These are phyloP conservation scores for Coniosporium apollinis DNA, from an alignment of 495 filamentous ascomycete genomes.

Conservation along the genomic window DNA sequence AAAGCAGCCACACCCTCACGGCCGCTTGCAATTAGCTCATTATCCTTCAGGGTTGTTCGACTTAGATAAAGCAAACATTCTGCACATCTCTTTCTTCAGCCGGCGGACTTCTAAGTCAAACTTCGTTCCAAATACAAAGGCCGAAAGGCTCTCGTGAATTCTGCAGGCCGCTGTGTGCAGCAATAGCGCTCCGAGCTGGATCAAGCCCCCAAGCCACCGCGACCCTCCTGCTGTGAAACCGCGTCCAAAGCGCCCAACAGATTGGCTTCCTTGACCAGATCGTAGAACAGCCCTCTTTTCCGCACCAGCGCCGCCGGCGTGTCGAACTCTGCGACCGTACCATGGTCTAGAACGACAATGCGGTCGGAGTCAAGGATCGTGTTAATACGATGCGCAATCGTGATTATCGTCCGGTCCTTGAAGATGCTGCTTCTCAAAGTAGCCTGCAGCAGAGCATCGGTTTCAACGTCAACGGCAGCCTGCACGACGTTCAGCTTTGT, in stretches of 20 bases:
- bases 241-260: constrained; percentile 9
- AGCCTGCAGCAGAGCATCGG: constrained; percentile 65
- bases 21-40: too few species aligned
- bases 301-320: constrained; percentile 22
- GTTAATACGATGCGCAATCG: constrained; percentile 94
- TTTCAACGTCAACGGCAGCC: constrained; percentile 91
- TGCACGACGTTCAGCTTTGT: too few species aligned
- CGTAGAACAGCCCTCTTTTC: constrained; percentile 24
- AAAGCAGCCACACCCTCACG: too few species aligned
- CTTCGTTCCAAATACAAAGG: too few species aligned
- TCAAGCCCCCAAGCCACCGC: too few species aligned
- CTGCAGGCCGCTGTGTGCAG: too few species aligned
- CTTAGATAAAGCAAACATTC: too few species aligned
- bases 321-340: constrained; percentile 31
- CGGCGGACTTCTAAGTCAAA: too few species aligned
- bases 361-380: constrained; percentile 88
- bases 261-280: constrained; percentile 24
- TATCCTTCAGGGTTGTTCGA: too few species aligned
- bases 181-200: too few species aligned
- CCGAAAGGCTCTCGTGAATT: too few species aligned
- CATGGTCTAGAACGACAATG: constrained; percentile 71
- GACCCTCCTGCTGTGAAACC: background rate
- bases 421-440: constrained; percentile 51
- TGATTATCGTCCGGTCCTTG: constrained; percentile 86
- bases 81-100: too few species aligned